phyloP scores from a whole-genome alignment of 805 yeast genomes.

The Lipomyces sp. region DNA sequence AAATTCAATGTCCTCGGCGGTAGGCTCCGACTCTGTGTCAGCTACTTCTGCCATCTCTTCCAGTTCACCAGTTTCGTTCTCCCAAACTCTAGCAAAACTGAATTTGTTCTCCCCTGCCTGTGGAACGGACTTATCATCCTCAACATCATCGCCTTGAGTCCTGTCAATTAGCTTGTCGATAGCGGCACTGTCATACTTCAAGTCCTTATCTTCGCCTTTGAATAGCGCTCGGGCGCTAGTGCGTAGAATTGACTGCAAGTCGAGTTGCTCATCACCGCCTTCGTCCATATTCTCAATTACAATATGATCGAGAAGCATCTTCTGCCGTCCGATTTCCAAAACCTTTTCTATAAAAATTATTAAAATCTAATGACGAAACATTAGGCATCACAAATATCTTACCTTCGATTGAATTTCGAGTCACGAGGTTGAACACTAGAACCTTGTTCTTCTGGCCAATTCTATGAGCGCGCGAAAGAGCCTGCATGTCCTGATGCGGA shows the following conservation, averaged over 20 bases:
- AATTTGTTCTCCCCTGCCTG: conserved; percentile 1
- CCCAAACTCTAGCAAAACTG: conserved; percentile 23
- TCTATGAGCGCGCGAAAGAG: conserved; percentile 90
- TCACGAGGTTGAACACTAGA: conserved; percentile 46
- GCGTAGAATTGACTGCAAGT: conserved; percentile 33
- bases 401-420: conserved; percentile 74
- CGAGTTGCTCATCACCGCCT: conserved; percentile 71
- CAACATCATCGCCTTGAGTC: conserved; percentile 50
- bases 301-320: conserved; percentile 84
- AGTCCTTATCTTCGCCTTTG: conserved; percentile 51
- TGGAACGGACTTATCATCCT: neutral
- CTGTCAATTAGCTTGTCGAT: conserved; percentile 72
- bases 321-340: conserved; percentile 80
- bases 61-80: conserved; percentile 9
- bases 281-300: conserved; percentile 82
- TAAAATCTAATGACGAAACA: neutral
- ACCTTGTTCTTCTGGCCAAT: conserved; percentile 87
- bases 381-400: conserved; percentile 68
- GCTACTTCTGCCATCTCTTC: conserved; percentile 1
- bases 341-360: conserved; percentile 50
- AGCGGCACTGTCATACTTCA: conserved; percentile 63
- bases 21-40: neutral
- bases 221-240: conserved; percentile 61
- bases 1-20: conserved; percentile 9
- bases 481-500: conserved; percentile 94